These are phyloP conservation scores for Kodamaea hsintzibuensis DNA, from an alignment of 805 yeast species.

Conservation along the genomic window DNA sequence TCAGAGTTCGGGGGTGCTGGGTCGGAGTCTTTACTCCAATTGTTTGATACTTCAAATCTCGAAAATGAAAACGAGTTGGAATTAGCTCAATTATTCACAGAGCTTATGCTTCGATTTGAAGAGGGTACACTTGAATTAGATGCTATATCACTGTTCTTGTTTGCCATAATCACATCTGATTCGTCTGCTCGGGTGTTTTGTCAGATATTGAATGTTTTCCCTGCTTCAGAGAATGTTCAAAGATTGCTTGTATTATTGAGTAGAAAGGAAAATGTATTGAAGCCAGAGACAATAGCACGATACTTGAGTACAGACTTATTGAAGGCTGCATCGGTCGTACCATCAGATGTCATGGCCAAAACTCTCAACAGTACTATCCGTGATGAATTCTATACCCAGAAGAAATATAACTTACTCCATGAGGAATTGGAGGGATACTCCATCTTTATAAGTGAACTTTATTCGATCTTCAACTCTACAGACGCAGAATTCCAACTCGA, in stretches of 20 bases:
- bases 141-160: slow-evolving; percentile 23
- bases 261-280: slow-evolving; percentile 26
- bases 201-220: slow-evolving; percentile 41
- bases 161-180: slow-evolving; percentile 31
- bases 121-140: slow-evolving; percentile 18
- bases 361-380: slow-evolving; percentile 37
- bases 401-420: slow-evolving; percentile 63
- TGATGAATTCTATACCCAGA: slow-evolving; percentile 48
- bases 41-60: slow-evolving; percentile 19
- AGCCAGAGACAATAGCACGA: slow-evolving; percentile 32
- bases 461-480: slow-evolving; percentile 40
- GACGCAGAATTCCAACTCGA: slow-evolving; percentile 44
- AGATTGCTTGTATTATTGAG: slow-evolving; percentile 24
- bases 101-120: slow-evolving; percentile 27
- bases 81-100: slow-evolving; percentile 33
- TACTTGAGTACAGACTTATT: slow-evolving; percentile 31
- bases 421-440: slow-evolving; percentile 83
- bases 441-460: slow-evolving; percentile 54
- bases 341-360: slow-evolving; percentile 34
- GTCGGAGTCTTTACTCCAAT: slow-evolving; percentile 30
- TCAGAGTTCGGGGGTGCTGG: slow-evolving; percentile 33
- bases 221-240: slow-evolving; percentile 23
- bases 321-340: slow-evolving; percentile 27
- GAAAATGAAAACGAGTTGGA: slow-evolving; percentile 17
- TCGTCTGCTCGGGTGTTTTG: slow-evolving; percentile 35